Base-by-base conservation (phyloP, 2,329 filamentous ascomycete species). In the Aureobasidium sp. region DNA sequence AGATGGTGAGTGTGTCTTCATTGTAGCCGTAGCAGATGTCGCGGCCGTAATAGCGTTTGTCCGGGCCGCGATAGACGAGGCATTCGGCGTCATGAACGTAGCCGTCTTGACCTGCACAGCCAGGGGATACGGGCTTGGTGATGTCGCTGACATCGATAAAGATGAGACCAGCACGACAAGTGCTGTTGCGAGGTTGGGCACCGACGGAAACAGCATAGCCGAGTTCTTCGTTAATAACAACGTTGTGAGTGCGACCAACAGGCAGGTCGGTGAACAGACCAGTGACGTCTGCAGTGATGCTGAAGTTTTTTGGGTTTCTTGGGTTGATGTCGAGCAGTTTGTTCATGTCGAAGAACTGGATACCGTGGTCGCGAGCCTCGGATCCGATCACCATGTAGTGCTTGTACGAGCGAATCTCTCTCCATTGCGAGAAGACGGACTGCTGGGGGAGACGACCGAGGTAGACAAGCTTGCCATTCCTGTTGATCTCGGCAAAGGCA, bases 341-440 rank as follows among this genome's bases (percentile, higher is more conserved):
- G 66, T 74, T 78, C 79, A 84, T 78, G 70, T 86, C 83, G 66
- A 86, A 86, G 38, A 85, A 78, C 70, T 85, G 83, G 49, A 86
- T 78, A 35, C 80, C 79, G 69, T 85, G 83, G 65, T 74, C 69
- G 45, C 68, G 65, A 35, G 79, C 77, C 64, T 79, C 77, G n/a
- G 66, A 60, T 54, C 75, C 76, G 54, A 78, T 76, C 62, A 77
- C 70, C 68, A 76, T 71, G 62, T 74, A 72, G 64, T 77, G 61
- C 64, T 71, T 75, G 63, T 74, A 74, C 3, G 68, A 72, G 19
- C 75, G 71, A 62, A 83, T 82, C 69, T 83, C 80, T 50, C 79
- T 74, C 80, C 80, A 83, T 38, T 74, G 72, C 29, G 77, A 75
- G 46, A 75, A 75, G 40, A 75, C 71, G n/a, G 73, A 73, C 61